phyloP scores from a whole-genome alignment of 139 green algal species.

The Zygnema cylindricum region DNA sequence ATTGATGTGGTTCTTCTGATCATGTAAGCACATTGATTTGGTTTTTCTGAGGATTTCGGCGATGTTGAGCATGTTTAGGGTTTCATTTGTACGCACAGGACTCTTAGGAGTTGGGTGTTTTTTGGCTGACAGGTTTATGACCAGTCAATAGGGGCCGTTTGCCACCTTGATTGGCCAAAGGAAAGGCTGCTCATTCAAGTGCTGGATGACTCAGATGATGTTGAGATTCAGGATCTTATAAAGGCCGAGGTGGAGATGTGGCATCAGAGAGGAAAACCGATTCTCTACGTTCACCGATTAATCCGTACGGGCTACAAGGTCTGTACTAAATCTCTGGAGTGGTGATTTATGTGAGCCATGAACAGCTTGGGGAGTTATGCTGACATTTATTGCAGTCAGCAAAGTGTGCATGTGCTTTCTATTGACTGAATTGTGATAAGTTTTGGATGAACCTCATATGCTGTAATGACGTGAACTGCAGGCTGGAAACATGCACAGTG shows the following conservation, averaged over 20 bases:
- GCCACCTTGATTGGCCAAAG: slow-evolving; percentile 78
- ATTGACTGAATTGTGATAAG: slow-evolving; percentile 18
- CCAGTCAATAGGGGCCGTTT: slow-evolving; percentile 80
- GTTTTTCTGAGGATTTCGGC: too few relatives aligned
- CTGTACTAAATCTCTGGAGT: neutral
- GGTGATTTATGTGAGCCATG: neutral
- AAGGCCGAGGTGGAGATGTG: slow-evolving; percentile 52
- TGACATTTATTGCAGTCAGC: slow-evolving; percentile 31
- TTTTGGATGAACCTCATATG: slow-evolving; percentile 17
- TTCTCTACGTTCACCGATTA: slow-evolving; percentile 72
- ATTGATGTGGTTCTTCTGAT: too few relatives aligned
- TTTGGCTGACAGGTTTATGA: slow-evolving; percentile 67
- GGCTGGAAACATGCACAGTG: slow-evolving; percentile 53
- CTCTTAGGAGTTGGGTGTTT: too few relatives aligned
- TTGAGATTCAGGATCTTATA: slow-evolving; percentile 71
- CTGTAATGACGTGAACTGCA: neutral
- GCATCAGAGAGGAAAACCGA: slow-evolving; percentile 72
- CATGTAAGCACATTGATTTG: too few relatives aligned
- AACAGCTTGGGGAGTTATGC: too few relatives aligned
- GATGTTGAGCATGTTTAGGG: too few relatives aligned
- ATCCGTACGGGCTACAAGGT: slow-evolving; percentile 72
- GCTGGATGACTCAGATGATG: slow-evolving; percentile 85
- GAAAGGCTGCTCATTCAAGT: slow-evolving; percentile 71
- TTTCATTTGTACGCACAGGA: too few relatives aligned
- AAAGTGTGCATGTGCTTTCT: slow-evolving; percentile 83